These are phyloP conservation scores for Asterophora lycoperdoides DNA, from an alignment of 768 basidiomycete species.

Conservation along the genomic window DNA sequence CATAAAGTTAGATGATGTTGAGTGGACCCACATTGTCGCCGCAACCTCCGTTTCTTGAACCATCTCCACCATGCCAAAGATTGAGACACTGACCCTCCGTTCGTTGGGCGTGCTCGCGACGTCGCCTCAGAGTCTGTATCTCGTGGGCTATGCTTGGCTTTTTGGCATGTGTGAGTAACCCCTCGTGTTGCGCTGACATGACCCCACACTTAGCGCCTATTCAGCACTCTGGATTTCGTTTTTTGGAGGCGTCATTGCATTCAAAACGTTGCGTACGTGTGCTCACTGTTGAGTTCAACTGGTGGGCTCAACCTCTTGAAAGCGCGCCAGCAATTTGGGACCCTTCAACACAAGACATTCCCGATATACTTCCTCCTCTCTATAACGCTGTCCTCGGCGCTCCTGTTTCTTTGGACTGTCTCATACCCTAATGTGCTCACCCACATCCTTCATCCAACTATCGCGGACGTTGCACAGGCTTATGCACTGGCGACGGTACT, in stretches of 20 bases:
- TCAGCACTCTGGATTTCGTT: constrained; percentile 61
- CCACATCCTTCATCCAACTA: constrained; percentile 40
- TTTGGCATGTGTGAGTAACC: constrained; percentile 64
- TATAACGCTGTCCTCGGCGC: constrained; percentile 46
- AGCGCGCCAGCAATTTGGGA: constrained; percentile 71
- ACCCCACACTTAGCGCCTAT: constrained; percentile 1
- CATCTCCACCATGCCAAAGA: constrained; percentile 26
- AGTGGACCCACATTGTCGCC: constrained; percentile 8
- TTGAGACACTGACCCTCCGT: constrained; percentile 32
- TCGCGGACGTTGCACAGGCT: constrained; percentile 62
- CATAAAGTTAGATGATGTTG: no score
- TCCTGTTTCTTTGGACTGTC: constrained; percentile 55
- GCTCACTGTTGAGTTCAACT: neutral
- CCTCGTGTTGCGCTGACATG: neutral
- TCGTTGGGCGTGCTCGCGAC: constrained; percentile 29
- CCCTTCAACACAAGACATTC: constrained; percentile 70
- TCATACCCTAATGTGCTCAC: constrained; percentile 53
- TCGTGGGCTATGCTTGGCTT: constrained; percentile 56
- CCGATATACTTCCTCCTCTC: constrained; percentile 70
- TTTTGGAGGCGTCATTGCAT: constrained; percentile 66
- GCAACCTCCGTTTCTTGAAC: neutral
- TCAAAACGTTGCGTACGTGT: constrained; percentile 51
- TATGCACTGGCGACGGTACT: constrained; percentile 50
- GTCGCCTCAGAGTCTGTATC: constrained; percentile 40
- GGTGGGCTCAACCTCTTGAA: neutral